Conservation (phyloP, 1,284 basidiomycete species). For the Lentinus polychrous region DNA sequence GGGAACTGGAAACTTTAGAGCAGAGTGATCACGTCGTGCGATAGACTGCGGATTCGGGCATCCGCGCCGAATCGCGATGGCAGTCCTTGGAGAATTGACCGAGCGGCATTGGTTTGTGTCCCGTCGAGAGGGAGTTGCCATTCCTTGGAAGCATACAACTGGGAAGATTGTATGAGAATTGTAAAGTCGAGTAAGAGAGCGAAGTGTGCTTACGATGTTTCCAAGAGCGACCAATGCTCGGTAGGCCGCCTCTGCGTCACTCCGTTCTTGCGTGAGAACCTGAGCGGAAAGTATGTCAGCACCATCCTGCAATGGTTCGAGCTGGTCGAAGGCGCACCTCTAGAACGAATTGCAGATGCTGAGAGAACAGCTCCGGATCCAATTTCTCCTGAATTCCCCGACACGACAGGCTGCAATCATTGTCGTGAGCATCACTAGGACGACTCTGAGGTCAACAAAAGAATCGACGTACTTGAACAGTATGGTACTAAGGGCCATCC, state of each 20-base stretch:
- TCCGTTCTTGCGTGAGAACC: constrained; percentile 61
- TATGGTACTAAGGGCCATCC: constrained; percentile 70
- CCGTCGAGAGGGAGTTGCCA: neutral
- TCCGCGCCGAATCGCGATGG: neutral
- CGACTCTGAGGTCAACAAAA: neutral
- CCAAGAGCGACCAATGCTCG: constrained; percentile 83
- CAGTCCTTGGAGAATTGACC: neutral
- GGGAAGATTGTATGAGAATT: no score
- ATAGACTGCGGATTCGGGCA: neutral
- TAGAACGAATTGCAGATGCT: constrained; percentile 38
- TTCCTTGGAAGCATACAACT: neutral
- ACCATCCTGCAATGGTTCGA: constrained; percentile 4
- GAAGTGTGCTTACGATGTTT: constrained; percentile 45
- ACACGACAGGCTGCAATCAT: constrained; percentile 51
- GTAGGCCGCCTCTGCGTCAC: constrained; percentile 82
- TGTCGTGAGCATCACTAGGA: constrained; percentile 5
- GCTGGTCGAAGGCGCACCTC: constrained; percentile 30
- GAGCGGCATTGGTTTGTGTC: neutral
- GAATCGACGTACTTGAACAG: constrained; percentile 66
- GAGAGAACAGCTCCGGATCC: constrained; percentile 23
- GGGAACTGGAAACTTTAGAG: neutral
- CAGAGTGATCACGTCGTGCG: neutral
- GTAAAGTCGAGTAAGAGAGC: neutral
- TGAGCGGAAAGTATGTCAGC: constrained; percentile 19
- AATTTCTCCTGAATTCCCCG: constrained; percentile 38